phyloP scores from a whole-genome alignment of 1,284 basidiomycete species.

The Cutaneotrichosporon curvatum region DNA sequence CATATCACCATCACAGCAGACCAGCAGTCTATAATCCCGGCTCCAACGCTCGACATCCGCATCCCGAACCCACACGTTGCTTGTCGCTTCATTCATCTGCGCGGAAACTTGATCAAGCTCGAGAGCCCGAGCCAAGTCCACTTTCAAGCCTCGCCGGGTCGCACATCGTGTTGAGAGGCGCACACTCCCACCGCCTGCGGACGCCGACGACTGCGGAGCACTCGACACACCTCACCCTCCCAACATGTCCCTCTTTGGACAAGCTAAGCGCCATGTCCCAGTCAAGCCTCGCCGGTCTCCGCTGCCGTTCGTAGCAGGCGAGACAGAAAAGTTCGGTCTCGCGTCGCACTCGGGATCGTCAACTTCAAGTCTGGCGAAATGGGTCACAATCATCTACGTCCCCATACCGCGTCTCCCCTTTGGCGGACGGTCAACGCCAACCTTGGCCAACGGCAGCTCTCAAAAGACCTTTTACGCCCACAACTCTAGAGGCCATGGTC shows the following conservation, averaged over 20 bases:
- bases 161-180: too few species aligned
- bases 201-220: too few species aligned
- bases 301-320: slow-evolving; percentile 36
- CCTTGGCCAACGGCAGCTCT: background rate
- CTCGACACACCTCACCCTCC: background rate
- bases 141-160: too few species aligned
- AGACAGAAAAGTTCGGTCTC: slow-evolving; percentile 34
- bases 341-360: slow-evolving; percentile 11
- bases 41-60: too few species aligned
- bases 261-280: slow-evolving; percentile 39
- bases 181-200: too few species aligned
- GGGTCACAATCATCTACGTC: slow-evolving; percentile 38
- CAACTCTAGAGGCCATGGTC: slow-evolving; percentile 12
- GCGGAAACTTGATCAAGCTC: too few species aligned
- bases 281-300: slow-evolving; percentile 41
- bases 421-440: too few species aligned
- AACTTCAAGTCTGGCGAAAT: slow-evolving; percentile 16
- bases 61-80: too few species aligned
- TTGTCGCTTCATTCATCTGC: too few species aligned
- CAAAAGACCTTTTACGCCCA: slow-evolving; percentile 6
- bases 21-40: too few species aligned
- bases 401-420: slow-evolving; percentile 35
- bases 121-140: too few species aligned
- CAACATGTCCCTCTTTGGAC: slow-evolving; percentile 46
- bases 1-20: too few species aligned